These are phyloP conservation scores for Triticum dicoccoides DNA, from an alignment of 176 grass and related monocot genomes.

Conservation along the genomic window DNA sequence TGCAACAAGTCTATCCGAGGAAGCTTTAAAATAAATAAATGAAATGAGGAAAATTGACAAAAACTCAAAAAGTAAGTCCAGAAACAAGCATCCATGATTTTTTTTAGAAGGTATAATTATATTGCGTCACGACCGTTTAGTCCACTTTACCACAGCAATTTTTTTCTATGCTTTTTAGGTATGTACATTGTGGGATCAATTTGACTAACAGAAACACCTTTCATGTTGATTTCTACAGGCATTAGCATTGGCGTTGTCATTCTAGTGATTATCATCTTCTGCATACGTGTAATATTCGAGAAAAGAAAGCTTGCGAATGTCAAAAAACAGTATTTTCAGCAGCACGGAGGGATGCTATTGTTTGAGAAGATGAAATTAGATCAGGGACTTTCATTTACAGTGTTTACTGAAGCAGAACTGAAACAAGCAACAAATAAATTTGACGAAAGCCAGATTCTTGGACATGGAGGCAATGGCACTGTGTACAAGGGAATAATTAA, in stretches of 20 bases:
- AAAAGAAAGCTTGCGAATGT: slow-evolving; percentile 2
- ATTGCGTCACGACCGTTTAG: neutral
- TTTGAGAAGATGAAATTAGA: slow-evolving; percentile 30
- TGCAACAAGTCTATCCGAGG: neutral
- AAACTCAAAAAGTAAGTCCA: neutral
- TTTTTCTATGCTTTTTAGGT: too few relatives aligned
- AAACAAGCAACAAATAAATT: slow-evolving; percentile 9
- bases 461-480: slow-evolving; percentile 18
- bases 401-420: slow-evolving; percentile 13
- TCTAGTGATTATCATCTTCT: neutral
- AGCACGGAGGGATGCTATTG: neutral
- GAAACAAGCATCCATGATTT: neutral
- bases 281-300: neutral
- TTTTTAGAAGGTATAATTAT: neutral
- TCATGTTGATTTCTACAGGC: slow-evolving; percentile 15
- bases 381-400: slow-evolving; percentile 8
- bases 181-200: neutral
- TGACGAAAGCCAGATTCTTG: slow-evolving; percentile 15
- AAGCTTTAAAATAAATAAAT: neutral
- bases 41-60: neutral
- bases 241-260: neutral
- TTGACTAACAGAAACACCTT: neutral
- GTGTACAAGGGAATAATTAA: slow-evolving; percentile 16
- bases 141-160: neutral
- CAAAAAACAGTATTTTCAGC: slow-evolving; percentile 9